Percentiles rank a stretch among this genome's conserved stretches.
These are phyloP conservation scores for Galium porrigens DNA, from an alignment of 305 asterid genomes.

Conservation along the genomic window DNA sequence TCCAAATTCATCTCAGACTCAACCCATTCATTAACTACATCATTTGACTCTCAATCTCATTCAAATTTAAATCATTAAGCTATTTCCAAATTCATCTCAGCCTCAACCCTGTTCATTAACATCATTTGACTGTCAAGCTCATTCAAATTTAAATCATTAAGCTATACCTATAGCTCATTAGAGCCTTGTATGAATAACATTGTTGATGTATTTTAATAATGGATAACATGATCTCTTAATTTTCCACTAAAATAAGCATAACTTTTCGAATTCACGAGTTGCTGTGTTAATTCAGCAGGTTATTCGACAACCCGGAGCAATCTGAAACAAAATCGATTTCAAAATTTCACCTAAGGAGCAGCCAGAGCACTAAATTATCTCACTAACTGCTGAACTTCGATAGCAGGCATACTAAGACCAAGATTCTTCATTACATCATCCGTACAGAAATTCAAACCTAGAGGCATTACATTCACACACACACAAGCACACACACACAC, in stretches of 20 bases:
- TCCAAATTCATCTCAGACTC: not conserved
- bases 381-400: not conserved
- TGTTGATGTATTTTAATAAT: not conserved
- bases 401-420: not conserved
- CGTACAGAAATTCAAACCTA: not conserved
- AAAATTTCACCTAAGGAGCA: not conserved
- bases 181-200: not conserved
- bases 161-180: not conserved
- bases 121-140: not conserved
- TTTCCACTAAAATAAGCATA: not conserved
- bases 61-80: not conserved
- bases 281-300: not conserved
- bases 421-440: not conserved
- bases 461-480: not conserved
- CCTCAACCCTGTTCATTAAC: not conserved
- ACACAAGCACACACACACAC: not conserved
- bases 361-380: conserved; percentile 1
- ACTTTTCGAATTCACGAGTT: not conserved
- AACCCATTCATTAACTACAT: not conserved
- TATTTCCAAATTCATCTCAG: not conserved
- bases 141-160: too few species aligned
- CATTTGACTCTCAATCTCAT: not conserved
- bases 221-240: not conserved
- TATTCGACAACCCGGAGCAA: not conserved
- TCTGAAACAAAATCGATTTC: not conserved